Percentiles rank a stretch among this genome's conserved stretches.
Conservation (phyloP, 2,329 filamentous ascomycete species). For the Passalora sequoiae region DNA sequence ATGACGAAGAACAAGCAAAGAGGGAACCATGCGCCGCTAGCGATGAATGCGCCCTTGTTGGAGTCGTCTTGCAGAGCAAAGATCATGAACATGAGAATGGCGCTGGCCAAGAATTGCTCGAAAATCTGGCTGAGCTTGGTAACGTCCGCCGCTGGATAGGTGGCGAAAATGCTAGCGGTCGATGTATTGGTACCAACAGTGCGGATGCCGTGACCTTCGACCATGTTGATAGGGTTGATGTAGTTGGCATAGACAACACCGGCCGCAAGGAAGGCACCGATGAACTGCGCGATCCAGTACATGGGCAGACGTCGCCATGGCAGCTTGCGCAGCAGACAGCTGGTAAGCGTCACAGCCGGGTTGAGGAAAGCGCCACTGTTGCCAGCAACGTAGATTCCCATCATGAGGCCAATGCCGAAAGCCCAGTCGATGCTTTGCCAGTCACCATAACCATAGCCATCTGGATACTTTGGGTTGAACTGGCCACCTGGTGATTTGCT, state of each 20-base stretch:
- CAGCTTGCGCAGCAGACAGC: slow-evolving; percentile 63
- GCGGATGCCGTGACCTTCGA: slow-evolving; percentile 55
- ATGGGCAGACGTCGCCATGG: slow-evolving; percentile 66
- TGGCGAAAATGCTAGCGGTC: slow-evolving; percentile 64
- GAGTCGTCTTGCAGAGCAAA: slow-evolving; percentile 59
- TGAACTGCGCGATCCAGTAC: slow-evolving; percentile 60
- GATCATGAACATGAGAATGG: slow-evolving; percentile 64
- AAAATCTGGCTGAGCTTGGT: slow-evolving; percentile 62
- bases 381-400: slow-evolving; percentile 48
- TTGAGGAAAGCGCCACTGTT: slow-evolving; percentile 42
- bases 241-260: slow-evolving; percentile 44
- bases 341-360: slow-evolving; percentile 64
- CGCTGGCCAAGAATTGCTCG: slow-evolving; percentile 62
- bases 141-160: slow-evolving; percentile 60
- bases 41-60: slow-evolving; percentile 35
- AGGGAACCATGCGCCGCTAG: slow-evolving; percentile 48
- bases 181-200: slow-evolving; percentile 56
- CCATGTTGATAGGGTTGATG: slow-evolving; percentile 54
- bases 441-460: slow-evolving; percentile 39
- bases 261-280: slow-evolving; percentile 60
- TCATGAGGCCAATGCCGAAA: slow-evolving; percentile 59
- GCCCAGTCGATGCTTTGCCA: slow-evolving; percentile 44
- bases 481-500: slow-evolving; percentile 24
- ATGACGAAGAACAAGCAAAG: slow-evolving; percentile 61
- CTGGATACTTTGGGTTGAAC: slow-evolving; percentile 35